Percentiles rank a stretch among this genome's conserved stretches.
These are phyloP conservation scores for Claviceps sp. DNA, from an alignment of 2,329 filamentous ascomycete genomes.

Conservation along the genomic window DNA sequence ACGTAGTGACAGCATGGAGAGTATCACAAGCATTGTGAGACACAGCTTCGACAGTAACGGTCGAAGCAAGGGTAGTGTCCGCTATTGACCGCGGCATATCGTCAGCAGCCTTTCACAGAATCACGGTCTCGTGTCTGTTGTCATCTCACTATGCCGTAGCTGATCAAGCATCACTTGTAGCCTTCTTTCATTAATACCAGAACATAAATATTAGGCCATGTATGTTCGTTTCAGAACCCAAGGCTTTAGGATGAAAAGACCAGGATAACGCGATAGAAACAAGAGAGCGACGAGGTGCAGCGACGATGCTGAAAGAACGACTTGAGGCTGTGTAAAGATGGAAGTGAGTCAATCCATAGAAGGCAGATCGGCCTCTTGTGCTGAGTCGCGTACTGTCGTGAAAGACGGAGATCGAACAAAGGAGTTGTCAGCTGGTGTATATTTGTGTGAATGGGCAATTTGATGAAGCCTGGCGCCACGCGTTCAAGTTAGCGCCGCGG, in stretches of 20 bases:
- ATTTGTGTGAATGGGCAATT: too few relatives aligned
- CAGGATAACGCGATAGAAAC: too few relatives aligned
- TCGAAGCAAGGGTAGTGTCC: not conserved
- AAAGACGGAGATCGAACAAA: not conserved
- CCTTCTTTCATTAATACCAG: not conserved
- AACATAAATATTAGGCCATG: not conserved
- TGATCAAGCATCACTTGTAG: not conserved
- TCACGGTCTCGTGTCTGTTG: not conserved
- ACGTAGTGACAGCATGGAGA: not conserved
- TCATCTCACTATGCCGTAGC: not conserved
- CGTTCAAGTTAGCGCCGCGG: not conserved
- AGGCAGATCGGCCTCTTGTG: not conserved
- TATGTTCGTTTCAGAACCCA: not conserved
- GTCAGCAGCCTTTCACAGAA: not conserved
- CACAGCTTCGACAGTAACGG: not conserved
- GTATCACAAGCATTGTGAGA: not conserved
- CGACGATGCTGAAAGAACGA: not conserved
- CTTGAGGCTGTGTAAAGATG: not conserved
- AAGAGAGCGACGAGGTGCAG: not conserved
- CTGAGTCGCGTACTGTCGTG: not conserved
- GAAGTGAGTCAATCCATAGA: not conserved
- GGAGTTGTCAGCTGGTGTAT: too few relatives aligned
- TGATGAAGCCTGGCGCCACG: too few relatives aligned
- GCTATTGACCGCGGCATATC: not conserved
- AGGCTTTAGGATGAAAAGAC: too few relatives aligned